Percentiles rank a stretch among this genome's conserved stretches.
phyloP scores from a whole-genome alignment of 1,284 basidiomycete species.

The Moesziomyces globuligerus region DNA sequence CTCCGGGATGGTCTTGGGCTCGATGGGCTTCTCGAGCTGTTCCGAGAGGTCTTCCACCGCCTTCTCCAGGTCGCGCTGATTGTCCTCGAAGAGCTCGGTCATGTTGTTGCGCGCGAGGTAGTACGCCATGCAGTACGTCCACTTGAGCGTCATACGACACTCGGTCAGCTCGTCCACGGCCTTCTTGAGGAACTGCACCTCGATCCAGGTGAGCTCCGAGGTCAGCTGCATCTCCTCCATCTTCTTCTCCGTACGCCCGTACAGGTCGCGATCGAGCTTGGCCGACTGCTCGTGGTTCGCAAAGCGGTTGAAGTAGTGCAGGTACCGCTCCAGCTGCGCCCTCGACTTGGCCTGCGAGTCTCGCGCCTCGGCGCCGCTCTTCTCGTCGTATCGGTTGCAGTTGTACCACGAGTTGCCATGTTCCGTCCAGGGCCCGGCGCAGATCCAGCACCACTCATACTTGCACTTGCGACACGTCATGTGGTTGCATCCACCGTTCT shows the following conservation, averaged over 20 bases:
- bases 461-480: slow-evolving; percentile 64
- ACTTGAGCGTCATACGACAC: slow-evolving; percentile 95
- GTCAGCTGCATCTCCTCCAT: slow-evolving; percentile 99
- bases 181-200: slow-evolving; percentile 98
- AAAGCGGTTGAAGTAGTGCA: slow-evolving; percentile 74
- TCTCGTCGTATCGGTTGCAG: slow-evolving; percentile 97
- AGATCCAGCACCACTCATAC: slow-evolving; percentile 75
- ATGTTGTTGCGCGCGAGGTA: slow-evolving; percentile 86
- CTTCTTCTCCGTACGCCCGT: slow-evolving; percentile 96
- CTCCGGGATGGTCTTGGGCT: slow-evolving; percentile 81
- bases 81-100: slow-evolving; percentile 97
- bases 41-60: slow-evolving; percentile 96
- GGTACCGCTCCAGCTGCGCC: slow-evolving; percentile 89
- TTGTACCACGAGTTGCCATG: slow-evolving; percentile 98
- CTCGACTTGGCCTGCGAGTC: slow-evolving; percentile 76
- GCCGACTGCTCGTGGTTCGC: slow-evolving; percentile 98
- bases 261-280: slow-evolving; percentile 90
- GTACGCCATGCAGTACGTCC: slow-evolving; percentile 99
- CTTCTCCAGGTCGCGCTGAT: slow-evolving; percentile 93
- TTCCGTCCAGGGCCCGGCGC: slow-evolving; percentile 90
- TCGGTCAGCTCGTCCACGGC: slow-evolving; percentile 85
- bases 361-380: slow-evolving; percentile 84
- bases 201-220: slow-evolving; percentile 93
- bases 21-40: slow-evolving; percentile 87
- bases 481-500: slow-evolving; percentile 92